Evolutionary conservation across 2,329 filamentous ascomycete species (phyloP).

Genomic region (Bipolaris victoriae): DNA sequence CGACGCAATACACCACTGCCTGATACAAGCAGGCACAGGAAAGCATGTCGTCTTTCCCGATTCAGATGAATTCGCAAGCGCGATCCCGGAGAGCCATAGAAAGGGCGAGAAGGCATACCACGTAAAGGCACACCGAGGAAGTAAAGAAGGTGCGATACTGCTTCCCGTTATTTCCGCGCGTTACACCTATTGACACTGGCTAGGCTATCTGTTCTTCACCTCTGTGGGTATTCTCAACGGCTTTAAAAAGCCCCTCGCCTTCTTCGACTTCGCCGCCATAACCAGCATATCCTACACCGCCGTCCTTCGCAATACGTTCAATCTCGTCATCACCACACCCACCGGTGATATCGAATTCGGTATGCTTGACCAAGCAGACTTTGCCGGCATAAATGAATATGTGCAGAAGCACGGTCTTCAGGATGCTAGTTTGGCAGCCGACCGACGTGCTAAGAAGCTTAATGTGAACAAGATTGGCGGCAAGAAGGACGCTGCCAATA

Average conservation of each 20-base stretch:
- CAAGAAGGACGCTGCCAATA: conserved; percentile 31
- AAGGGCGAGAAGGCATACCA: conserved; percentile 69
- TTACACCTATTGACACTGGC: conserved; percentile 17
- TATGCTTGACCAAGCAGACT: conserved; percentile 70
- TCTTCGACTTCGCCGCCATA: conserved; percentile 65
- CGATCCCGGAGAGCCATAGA: conserved; percentile 64
- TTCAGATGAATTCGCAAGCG: conserved; percentile 65
- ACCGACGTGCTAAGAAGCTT: conserved; percentile 64
- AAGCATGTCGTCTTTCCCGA: conserved; percentile 60
- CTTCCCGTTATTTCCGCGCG: background rate
- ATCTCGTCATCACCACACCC: conserved; percentile 63
- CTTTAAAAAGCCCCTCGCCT: conserved; percentile 69
- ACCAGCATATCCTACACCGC: conserved; percentile 68
- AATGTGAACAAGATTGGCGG: conserved; percentile 55
- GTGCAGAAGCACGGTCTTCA: conserved; percentile 66
- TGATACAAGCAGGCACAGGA: conserved; percentile 53
- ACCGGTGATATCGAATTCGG: conserved; percentile 66
- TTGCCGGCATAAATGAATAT: conserved; percentile 66
- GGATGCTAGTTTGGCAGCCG: conserved; percentile 67
- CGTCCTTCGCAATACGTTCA: conserved; percentile 70
- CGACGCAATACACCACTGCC: conserved; percentile 47
- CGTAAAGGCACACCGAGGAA: conserved; percentile 67
- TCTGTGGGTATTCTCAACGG: conserved; percentile 66
- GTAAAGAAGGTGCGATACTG: conserved; percentile 64
- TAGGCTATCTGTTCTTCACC: conserved; percentile 69